A percentile compares a stretch with the other conserved stretches of the same genome.
These are phyloP conservation scores for Penicillium capsulatum DNA, from an alignment of 2,329 filamentous ascomycete species.

Conservation along the genomic window DNA sequence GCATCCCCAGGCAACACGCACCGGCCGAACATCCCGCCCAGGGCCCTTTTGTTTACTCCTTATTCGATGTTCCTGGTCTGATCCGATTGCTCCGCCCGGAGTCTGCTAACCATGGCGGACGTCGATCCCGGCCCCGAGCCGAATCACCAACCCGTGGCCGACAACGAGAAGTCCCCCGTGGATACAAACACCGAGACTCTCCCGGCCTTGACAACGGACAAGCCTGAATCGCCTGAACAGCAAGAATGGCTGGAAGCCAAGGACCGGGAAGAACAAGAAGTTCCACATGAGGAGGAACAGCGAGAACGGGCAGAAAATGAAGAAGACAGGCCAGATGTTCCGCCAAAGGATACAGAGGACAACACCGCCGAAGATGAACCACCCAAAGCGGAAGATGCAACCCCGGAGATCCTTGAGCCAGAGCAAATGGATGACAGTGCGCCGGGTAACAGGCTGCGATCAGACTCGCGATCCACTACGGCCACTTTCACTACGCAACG, in stretches of 20 bases:
- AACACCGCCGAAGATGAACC: conserved; percentile 20
- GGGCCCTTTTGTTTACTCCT: conserved; percentile 7
- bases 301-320: conserved; percentile 15
- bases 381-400: conserved; percentile 13
- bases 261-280: conserved; percentile 6
- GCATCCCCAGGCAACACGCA: conserved; percentile 17
- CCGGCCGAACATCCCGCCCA: conserved; percentile 3
- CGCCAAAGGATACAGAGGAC: conserved; percentile 25
- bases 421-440: conserved; percentile 16
- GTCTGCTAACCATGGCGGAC: conserved; percentile 42
- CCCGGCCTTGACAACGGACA: conserved; percentile 28
- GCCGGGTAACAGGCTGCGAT: conserved; percentile 46
- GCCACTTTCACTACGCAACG: conserved; percentile 49
- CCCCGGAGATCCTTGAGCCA: conserved; percentile 22
- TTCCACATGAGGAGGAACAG: conserved; percentile 11
- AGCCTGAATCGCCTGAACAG: conserved; percentile 29
- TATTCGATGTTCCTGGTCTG: conserved; percentile 21
- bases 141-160: conserved; percentile 23
- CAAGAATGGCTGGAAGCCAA: conserved; percentile 30
- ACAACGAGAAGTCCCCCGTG: conserved; percentile 29
- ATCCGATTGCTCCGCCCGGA: conserved; percentile 31
- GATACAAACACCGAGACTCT: conserved; percentile 27
- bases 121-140: conserved; percentile 37
- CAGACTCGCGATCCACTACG: conserved; percentile 59
- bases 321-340: conserved; percentile 24